phyloP scores from a whole-genome alignment of 2,329 filamentous ascomycete genomes.

The Nectriaceae sp. region DNA sequence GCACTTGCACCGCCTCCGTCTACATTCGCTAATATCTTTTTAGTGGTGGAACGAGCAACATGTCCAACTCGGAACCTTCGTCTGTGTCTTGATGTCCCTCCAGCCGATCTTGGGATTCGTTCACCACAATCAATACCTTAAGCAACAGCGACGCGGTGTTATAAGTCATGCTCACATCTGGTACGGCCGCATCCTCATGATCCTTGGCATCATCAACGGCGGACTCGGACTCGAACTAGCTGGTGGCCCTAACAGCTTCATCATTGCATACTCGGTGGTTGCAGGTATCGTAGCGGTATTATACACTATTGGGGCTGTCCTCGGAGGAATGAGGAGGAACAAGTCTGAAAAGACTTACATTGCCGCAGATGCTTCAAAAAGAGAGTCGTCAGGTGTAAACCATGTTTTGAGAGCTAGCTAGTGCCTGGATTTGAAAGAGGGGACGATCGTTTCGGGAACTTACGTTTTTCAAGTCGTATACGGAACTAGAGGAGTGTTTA shows the following conservation, averaged over 20 bases:
- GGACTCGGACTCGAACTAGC: constrained; percentile 60
- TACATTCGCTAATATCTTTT: constrained; percentile 16
- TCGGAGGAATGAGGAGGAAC: constrained; percentile 13
- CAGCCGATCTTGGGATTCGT: constrained; percentile 60
- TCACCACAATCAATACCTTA: constrained; percentile 58
- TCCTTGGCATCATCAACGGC: constrained; percentile 63
- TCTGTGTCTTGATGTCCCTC: constrained; percentile 55
- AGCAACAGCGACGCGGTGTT: constrained; percentile 47
- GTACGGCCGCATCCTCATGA: constrained; percentile 60
- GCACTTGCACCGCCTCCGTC: constrained; percentile 3
- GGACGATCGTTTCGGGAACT: no score
- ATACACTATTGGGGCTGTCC: constrained; percentile 42
- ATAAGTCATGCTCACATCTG: constrained; percentile 62
- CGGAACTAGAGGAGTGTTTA: no score
- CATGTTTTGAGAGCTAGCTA: no score
- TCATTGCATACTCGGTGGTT: constrained; percentile 59
- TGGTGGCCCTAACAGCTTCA: constrained; percentile 38
- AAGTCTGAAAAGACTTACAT: constrained; percentile 18
- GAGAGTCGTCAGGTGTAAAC: no score
- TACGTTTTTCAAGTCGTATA: no score
- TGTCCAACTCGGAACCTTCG: constrained; percentile 56
- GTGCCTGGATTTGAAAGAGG: no score
- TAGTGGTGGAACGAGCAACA: constrained; percentile 57
- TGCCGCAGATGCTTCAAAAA: constrained; percentile 27
- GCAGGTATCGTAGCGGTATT: constrained; percentile 48